Percentiles rank a stretch among this genome's conserved stretches.
These are phyloP conservation scores for Fusarium begoniae DNA, from an alignment of 2,329 filamentous ascomycete species.

Conservation along the genomic window DNA sequence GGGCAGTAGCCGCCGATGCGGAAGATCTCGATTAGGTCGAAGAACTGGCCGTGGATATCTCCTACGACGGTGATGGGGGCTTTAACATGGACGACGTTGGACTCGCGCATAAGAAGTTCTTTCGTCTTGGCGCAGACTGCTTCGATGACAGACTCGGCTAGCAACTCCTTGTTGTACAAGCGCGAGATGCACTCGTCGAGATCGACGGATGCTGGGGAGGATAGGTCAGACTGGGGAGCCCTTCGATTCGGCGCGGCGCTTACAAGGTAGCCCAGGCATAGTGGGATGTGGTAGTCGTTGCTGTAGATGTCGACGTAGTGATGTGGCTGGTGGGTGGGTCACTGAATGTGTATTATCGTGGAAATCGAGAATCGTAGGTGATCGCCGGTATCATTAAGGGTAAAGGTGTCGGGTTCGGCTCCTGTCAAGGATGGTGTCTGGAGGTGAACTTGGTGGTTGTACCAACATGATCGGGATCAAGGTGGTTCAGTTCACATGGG, in stretches of 20 bases:
- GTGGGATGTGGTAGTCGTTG: constrained; percentile 40
- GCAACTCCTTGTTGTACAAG: constrained; percentile 94
- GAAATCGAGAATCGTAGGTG: constrained; percentile 16
- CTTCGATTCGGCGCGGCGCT: constrained; percentile 38
- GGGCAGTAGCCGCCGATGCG: constrained; percentile 97
- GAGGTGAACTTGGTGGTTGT: constrained; percentile 47
- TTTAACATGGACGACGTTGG: constrained; percentile 97
- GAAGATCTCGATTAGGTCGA: constrained; percentile 99
- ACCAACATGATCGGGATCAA: constrained; percentile 54
- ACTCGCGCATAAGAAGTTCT: constrained; percentile 98
- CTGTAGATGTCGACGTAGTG: background rate
- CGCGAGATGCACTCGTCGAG: constrained; percentile 98
- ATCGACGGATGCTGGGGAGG: constrained; percentile 82
- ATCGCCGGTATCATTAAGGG: constrained; percentile 57
- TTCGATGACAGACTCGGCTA: constrained; percentile 97
- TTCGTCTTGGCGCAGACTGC: constrained; percentile 99
- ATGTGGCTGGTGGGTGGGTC: constrained; percentile 1
- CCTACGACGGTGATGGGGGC: constrained; percentile 97
- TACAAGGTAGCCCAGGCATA: constrained; percentile 68
- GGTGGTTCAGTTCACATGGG: constrained; percentile 47
- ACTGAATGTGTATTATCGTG: constrained; percentile 13
- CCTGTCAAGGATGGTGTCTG: constrained; percentile 49
- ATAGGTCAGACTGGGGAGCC: constrained; percentile 25
- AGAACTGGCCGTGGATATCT: constrained; percentile 99
- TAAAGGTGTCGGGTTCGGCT: constrained; percentile 46